These are phyloP conservation scores for Galium porrigens DNA, from an alignment of 305 asterid species.

Conservation along the genomic window DNA sequence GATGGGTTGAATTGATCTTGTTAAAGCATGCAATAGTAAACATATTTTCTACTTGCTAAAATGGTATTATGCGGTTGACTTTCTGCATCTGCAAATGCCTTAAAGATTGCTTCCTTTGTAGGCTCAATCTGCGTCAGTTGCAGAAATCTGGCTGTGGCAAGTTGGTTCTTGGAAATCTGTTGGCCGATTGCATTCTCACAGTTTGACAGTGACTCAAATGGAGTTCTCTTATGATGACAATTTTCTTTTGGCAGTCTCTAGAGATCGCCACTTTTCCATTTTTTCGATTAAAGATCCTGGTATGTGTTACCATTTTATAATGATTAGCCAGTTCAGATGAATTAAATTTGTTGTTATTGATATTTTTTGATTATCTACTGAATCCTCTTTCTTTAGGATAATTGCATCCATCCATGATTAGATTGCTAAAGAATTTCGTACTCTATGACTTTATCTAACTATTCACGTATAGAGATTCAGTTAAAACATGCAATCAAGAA, in stretches of 20 bases:
- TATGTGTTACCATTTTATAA: slow-evolving; percentile 9
- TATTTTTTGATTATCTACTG: background rate
- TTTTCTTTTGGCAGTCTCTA: slow-evolving; percentile 68
- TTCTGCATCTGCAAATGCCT: slow-evolving; percentile 2
- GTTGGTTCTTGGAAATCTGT: slow-evolving; percentile 83
- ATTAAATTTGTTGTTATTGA: background rate
- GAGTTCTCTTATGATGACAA: slow-evolving; percentile 66
- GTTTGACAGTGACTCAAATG: slow-evolving; percentile 76
- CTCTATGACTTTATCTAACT: background rate
- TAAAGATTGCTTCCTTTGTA: slow-evolving; percentile 19
- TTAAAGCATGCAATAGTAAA: background rate
- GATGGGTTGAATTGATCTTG: background rate
- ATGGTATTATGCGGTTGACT: background rate
- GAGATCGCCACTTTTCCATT: slow-evolving; percentile 82
- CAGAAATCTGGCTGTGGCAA: slow-evolving; percentile 94
- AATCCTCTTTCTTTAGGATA: background rate
- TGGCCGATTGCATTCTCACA: slow-evolving; percentile 74
- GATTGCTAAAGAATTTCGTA: background rate
- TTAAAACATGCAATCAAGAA: background rate
- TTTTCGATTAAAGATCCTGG: slow-evolving; percentile 56
- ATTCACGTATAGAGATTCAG: background rate
- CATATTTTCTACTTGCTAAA: background rate
- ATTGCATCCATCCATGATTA: background rate
- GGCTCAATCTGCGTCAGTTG: slow-evolving; percentile 86
- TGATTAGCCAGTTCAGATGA: background rate